phyloP scores from a whole-genome alignment of 352 stramenopile species.

The Blastocystis sp. region DNA sequence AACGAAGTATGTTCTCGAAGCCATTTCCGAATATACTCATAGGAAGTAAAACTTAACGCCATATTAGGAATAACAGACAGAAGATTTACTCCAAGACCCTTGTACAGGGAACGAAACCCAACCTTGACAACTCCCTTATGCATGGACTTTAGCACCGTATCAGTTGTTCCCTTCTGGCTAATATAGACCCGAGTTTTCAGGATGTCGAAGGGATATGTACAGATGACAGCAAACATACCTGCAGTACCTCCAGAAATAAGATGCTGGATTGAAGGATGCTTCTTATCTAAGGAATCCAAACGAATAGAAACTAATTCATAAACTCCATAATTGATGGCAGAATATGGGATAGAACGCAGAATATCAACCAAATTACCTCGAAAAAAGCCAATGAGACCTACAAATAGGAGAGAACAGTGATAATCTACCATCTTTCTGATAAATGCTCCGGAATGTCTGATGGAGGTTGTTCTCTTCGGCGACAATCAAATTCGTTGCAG shows the following conservation, averaged over 20 bases:
- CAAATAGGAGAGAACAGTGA: not conserved
- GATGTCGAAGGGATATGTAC: constrained; percentile 61
- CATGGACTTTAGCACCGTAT: constrained; percentile 10
- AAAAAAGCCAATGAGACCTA: constrained; percentile 60
- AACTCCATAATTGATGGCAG: constrained; percentile 53
- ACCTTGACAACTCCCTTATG: not conserved
- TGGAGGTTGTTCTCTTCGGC: constrained; percentile 52
- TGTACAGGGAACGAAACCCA: constrained; percentile 42
- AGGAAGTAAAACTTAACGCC: constrained; percentile 62
- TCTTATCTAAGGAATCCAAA: not conserved
- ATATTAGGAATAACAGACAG: constrained; percentile 62
- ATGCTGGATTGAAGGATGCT: constrained; percentile 15
- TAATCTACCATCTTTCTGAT: constrained; percentile 31
- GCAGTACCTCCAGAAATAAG: constrained; percentile 44
- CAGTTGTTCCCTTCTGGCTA: constrained; percentile 47
- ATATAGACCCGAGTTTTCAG: constrained; percentile 57
- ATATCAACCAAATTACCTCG: constrained; percentile 60
- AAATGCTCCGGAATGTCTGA: constrained; percentile 23
- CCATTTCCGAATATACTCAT: constrained; percentile 60
- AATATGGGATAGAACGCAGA: constrained; percentile 52
- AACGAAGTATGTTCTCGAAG: constrained; percentile 25
- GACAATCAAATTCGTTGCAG: constrained; percentile 36
- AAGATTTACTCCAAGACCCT: constrained; percentile 55
- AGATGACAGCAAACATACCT: constrained; percentile 57
- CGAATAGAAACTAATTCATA: constrained; percentile 57